Conservation (phyloP, 1,284 basidiomycete genomes). For the Testicularia cyperi region DNA sequence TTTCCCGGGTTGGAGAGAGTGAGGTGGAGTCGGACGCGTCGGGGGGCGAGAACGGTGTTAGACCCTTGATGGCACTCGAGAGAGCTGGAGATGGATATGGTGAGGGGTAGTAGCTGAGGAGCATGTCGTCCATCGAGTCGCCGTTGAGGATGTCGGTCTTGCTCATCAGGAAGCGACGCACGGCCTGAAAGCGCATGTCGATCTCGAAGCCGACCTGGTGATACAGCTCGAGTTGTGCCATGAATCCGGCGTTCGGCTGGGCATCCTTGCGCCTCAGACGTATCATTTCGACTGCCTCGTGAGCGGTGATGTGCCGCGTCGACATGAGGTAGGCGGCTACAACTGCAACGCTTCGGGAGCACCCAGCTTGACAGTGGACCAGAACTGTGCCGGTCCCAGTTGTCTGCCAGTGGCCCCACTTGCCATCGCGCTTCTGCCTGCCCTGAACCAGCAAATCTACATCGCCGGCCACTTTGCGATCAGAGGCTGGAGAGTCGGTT, state of each 20-base stretch:
- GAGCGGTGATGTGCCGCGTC: slow-evolving; percentile 45
- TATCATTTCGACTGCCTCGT: slow-evolving; percentile 57
- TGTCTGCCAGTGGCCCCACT: slow-evolving; percentile 43
- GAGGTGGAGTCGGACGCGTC: too few species aligned
- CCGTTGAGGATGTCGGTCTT: slow-evolving; percentile 51
- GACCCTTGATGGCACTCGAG: slow-evolving; percentile 8
- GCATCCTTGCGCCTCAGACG: slow-evolving; percentile 44
- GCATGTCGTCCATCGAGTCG: slow-evolving; percentile 52
- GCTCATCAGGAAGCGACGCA: slow-evolving; percentile 60
- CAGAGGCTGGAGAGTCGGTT: neutral
- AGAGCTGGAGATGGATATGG: slow-evolving; percentile 47
- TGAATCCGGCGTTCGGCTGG: slow-evolving; percentile 59
- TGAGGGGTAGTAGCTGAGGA: slow-evolving; percentile 60
- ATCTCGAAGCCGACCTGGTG: slow-evolving; percentile 58
- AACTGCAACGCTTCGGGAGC: slow-evolving; percentile 58
- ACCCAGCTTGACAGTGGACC: slow-evolving; percentile 61
- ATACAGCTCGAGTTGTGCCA: slow-evolving; percentile 60
- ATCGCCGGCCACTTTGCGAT: neutral
- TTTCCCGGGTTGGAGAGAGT: neutral
- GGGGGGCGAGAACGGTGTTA: slow-evolving; percentile 6
- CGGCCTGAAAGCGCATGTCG: slow-evolving; percentile 58
- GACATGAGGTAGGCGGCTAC: slow-evolving; percentile 61
- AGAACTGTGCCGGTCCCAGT: slow-evolving; percentile 52
- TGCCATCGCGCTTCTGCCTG: slow-evolving; percentile 22
- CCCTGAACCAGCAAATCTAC: slow-evolving; percentile 23